Base-by-base conservation (phyloP, 257 asterid species). In the Przewalskia tangutica region DNA sequence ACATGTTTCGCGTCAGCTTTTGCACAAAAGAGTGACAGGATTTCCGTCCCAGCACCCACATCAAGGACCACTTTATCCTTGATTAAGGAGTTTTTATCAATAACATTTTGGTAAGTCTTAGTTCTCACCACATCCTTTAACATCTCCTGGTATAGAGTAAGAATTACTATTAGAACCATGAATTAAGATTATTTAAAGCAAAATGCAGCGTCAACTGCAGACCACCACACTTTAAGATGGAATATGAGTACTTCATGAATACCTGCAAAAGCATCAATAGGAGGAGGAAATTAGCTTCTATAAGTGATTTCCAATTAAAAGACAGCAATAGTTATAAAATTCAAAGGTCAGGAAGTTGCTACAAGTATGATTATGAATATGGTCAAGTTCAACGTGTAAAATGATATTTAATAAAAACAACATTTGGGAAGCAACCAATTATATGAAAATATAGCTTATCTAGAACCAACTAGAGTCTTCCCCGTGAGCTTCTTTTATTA, bases 1-100 rank as follows among this genome's bases (percentile, higher is more conserved):
- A 88, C 93, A 86, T 89, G 89, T 51, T 91, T 94, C 48, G 97
- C 99, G 48, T 97, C 99, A 82, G 84, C 92, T 94, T 94, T 95
- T 54, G 99, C 99, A 86, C 99, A 95, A 85, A 95, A 95, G 8
- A 95, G 97, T 9, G 99, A 95, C 79, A 95, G 93, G 58, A 94
- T 95, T 84, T 98, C 99, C 4, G 97, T 94, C 81, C 99, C 98
- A 82, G 97, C 98, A 80, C 98, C 99, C 63, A 94, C 99, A 81
- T 95, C 98, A 83, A 96, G 98, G 84, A 96, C 97, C 48, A 96
- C 85, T 85, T 94, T 96, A 77, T 96, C 97, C 89, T 94, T 94
- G 90, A 93, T 84, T 77, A 96, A 97, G 38, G 97, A 76, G 82
- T 94, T 96, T 80, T 87, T 94, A 84, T 90, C 91, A 59, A 96